These are phyloP conservation scores for Cyclotella kingstonii DNA, from an alignment of 108 stramenopile genomes.

Conservation along the genomic window DNA sequence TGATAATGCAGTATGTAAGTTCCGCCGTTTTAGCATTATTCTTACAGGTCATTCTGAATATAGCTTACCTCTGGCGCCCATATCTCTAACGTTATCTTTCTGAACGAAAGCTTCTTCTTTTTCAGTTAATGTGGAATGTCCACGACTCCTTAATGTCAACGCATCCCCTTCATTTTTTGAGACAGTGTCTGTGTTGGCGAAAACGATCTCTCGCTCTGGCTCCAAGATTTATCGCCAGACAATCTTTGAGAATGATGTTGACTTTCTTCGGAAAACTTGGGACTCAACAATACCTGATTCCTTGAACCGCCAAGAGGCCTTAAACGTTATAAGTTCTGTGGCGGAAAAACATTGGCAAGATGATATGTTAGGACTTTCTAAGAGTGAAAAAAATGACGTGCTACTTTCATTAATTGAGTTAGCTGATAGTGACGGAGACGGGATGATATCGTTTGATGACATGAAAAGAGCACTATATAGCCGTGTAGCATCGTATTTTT, in stretches of 20 bases:
- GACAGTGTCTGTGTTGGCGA: slow-evolving; percentile 6
- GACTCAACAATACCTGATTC: neutral
- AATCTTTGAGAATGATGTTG: neutral
- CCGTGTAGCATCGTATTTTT: slow-evolving; percentile 5
- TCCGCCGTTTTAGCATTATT: neutral
- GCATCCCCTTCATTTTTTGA: slow-evolving; percentile 13
- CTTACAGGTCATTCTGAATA: no score
- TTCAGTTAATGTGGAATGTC: slow-evolving; percentile 19
- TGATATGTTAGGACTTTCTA: neutral
- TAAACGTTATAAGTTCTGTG: neutral
- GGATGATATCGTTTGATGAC: slow-evolving; percentile 2
- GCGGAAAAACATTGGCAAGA: slow-evolving; percentile 1
- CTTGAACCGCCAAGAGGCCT: neutral
- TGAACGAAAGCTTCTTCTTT: slow-evolving; percentile 16
- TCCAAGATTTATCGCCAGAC: neutral
- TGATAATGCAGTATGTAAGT: neutral
- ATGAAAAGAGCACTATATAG: neutral
- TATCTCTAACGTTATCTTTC: neutral
- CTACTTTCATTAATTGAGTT: neutral
- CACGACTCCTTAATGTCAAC: slow-evolving; percentile 23
- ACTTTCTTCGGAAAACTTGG: neutral
- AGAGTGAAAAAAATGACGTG: neutral
- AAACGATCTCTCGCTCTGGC: neutral
- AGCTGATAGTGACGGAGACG: neutral
- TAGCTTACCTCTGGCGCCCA: no score